phyloP scores from a whole-genome alignment of 1,284 basidiomycete species.

The Leccinum holopus region DNA sequence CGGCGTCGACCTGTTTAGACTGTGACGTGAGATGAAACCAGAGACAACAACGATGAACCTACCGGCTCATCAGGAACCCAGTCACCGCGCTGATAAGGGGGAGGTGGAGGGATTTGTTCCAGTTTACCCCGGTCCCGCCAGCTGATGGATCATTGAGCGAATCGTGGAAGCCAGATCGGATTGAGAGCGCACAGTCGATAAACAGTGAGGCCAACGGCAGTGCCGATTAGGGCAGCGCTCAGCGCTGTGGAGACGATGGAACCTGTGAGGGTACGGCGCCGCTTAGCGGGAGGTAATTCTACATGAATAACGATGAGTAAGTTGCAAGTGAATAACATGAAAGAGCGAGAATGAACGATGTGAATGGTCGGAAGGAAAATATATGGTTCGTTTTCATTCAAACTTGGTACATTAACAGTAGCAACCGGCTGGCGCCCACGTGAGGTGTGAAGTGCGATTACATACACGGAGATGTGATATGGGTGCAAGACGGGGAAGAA shows the following conservation, averaged over 20 bases:
- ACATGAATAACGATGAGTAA: constrained; percentile 40
- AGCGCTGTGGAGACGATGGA: constrained; percentile 77
- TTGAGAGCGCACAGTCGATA: constrained; percentile 67
- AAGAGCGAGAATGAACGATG: constrained; percentile 20
- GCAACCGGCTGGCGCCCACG: constrained; percentile 20
- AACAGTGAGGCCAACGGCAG: constrained; percentile 78
- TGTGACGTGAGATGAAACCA: constrained; percentile 12
- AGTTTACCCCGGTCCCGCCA: constrained; percentile 71
- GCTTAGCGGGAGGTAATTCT: constrained; percentile 57
- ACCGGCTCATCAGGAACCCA: constrained; percentile 41
- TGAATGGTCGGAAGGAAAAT: constrained; percentile 12
- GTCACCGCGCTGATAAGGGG: constrained; percentile 63
- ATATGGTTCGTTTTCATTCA: constrained; percentile 12
- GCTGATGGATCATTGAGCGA: constrained; percentile 17
- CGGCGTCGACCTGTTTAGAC: constrained; percentile 23
- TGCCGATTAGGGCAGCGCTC: constrained; percentile 77
- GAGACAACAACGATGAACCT: constrained; percentile 4
- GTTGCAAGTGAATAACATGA: constrained; percentile 34
- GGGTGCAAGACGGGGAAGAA: neutral
- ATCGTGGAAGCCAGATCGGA: neutral
- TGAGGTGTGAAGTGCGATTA: constrained; percentile 27
- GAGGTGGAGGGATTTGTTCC: constrained; percentile 47
- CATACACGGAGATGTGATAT: constrained; percentile 18
- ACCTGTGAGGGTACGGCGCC: constrained; percentile 68
- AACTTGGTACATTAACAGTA: constrained; percentile 5